Conservation (phyloP, 2,329 filamentous ascomycete genomes). For the Aspergillus niger region DNA sequence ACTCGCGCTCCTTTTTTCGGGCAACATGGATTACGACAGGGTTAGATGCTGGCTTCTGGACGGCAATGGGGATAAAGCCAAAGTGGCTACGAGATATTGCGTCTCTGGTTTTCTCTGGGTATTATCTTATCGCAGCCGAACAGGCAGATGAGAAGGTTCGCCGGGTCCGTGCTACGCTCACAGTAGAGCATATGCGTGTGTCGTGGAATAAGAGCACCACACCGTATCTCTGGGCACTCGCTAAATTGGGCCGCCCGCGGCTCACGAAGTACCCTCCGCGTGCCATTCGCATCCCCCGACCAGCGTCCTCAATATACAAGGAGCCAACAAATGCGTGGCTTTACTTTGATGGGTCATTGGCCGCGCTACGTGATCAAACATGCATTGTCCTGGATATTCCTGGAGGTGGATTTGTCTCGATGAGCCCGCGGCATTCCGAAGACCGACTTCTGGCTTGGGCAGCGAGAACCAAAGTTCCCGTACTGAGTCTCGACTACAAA, state of each 20-base stretch:
- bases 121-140: conserved; percentile 91
- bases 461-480: conserved; percentile 79
- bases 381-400: conserved; percentile 86
- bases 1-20: conserved; percentile 87
- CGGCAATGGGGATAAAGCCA: conserved; percentile 84
- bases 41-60: conserved; percentile 96
- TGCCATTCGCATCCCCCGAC: conserved; percentile 80
- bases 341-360: conserved; percentile 87
- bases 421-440: conserved; percentile 92
- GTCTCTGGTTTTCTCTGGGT: conserved; percentile 80
- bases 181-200: conserved; percentile 85
- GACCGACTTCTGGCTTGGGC: conserved; percentile 95
- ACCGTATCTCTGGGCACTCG: conserved; percentile 76
- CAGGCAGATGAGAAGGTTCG: conserved; percentile 95
- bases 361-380: conserved; percentile 72
- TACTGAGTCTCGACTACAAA: conserved; percentile 87
- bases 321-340: conserved; percentile 86
- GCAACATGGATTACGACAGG: conserved; percentile 97
- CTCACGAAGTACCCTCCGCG: conserved; percentile 80
- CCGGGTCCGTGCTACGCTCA: conserved; percentile 82
- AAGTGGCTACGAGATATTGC: conserved; percentile 81
- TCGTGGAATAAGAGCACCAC: conserved; percentile 95
- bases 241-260: conserved; percentile 72
- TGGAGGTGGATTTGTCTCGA: conserved; percentile 93
- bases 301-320: conserved; percentile 75